Percentiles rank a stretch among this genome's conserved stretches.
Evolutionary conservation across 2,329 filamentous ascomycete genomes (phyloP).

Genomic region (Fusarium oxysporum): DNA sequence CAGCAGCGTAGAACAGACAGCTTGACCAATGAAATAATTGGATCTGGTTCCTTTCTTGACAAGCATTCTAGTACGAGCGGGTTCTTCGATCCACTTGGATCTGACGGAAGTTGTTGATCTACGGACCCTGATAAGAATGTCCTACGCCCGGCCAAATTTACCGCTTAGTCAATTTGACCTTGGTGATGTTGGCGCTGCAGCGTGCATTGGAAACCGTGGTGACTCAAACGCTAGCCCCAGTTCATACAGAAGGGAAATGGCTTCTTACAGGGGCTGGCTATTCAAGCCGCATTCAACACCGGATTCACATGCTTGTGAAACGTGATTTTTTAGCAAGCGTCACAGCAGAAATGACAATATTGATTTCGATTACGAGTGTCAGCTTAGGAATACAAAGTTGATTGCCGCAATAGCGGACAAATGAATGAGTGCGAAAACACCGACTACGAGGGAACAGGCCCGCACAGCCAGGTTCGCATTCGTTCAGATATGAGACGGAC

Average conservation of each 20-base stretch:
- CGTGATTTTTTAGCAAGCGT: background rate
- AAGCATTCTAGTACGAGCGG: background rate
- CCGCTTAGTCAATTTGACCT: conserved; percentile 13
- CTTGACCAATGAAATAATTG: background rate
- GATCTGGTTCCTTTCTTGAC: background rate
- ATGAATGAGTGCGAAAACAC: background rate
- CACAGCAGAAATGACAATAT: background rate
- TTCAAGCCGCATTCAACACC: background rate
- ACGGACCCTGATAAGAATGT: background rate
- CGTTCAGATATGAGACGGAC: background rate
- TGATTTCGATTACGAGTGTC: background rate
- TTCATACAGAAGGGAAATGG: background rate
- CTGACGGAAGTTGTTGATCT: background rate
- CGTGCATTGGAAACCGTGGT: background rate
- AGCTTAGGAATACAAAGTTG: background rate
- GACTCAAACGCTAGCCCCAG: background rate
- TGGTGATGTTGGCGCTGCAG: background rate
- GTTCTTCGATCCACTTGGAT: conserved; percentile 1
- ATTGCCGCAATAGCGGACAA: background rate
- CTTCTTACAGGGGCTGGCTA: background rate
- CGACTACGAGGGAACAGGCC: background rate
- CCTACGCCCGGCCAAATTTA: background rate
- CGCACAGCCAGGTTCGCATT: background rate
- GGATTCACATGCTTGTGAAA: background rate
- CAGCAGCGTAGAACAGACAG: background rate